phyloP scores from a whole-genome alignment of 768 basidiomycete species.

The Psilocybe subaeruginosa region DNA sequence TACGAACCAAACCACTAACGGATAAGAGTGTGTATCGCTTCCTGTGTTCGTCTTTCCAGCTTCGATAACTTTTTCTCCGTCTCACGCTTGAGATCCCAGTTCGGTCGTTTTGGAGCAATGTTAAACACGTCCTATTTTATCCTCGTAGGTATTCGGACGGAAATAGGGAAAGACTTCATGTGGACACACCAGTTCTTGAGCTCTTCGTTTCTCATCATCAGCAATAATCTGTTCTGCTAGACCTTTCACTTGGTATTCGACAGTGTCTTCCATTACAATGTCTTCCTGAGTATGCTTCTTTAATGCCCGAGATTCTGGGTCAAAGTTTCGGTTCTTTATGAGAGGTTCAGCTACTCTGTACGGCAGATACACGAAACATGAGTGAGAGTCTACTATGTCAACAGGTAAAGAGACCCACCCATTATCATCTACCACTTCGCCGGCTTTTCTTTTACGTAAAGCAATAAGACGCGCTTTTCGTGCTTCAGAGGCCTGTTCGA shows the following conservation, averaged over 20 bases:
- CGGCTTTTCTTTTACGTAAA: conserved; percentile 72
- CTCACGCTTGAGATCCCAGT: conserved; percentile 95
- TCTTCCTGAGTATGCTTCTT: conserved; percentile 67
- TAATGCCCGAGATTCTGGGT: conserved; percentile 82
- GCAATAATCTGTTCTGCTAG: conserved; percentile 82
- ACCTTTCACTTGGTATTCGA: conserved; percentile 85
- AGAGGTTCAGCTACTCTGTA: conserved; percentile 44
- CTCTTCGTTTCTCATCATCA: conserved; percentile 84
- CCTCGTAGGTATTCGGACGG: conserved; percentile 1
- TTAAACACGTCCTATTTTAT: conserved; percentile 83
- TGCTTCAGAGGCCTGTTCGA: conserved; percentile 78
- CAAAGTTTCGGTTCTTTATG: conserved; percentile 82
- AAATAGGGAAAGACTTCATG: conserved; percentile 5
- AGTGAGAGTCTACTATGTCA: not conserved
- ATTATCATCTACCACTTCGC: conserved; percentile 48
- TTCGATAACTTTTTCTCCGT: conserved; percentile 88
- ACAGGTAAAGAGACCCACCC: conserved; percentile 31
- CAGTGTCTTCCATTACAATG: conserved; percentile 72
- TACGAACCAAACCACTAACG: conserved; percentile 54
- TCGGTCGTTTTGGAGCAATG: conserved; percentile 95
- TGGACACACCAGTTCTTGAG: conserved; percentile 80
- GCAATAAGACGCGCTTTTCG: conserved; percentile 83
- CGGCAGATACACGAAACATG: conserved; percentile 1
- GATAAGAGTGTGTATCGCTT: conserved; percentile 91
- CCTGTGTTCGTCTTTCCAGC: conserved; percentile 90